Conservation (phyloP, 805 yeast genomes). For the Saccharomycopsis amapae region DNA sequence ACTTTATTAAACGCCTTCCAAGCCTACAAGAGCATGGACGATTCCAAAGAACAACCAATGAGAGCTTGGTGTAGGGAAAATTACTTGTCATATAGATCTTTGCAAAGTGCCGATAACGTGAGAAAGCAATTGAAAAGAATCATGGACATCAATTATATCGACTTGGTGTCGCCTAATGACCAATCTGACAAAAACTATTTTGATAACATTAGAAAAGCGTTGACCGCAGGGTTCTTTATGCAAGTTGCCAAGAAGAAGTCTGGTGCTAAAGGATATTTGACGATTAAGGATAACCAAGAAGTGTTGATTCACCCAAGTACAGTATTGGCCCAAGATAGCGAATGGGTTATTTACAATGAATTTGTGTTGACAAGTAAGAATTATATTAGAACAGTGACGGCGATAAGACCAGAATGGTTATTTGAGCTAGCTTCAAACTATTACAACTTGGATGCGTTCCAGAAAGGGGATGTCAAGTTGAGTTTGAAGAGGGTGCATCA, state of each 20-base stretch:
- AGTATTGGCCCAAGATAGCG: constrained; percentile 78
- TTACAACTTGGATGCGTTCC: constrained; percentile 56
- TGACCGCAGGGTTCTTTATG: constrained; percentile 94
- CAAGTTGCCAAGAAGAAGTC: constrained; percentile 91
- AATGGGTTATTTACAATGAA: constrained; percentile 93
- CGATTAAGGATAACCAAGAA: constrained; percentile 94
- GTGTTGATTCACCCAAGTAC: constrained; percentile 92
- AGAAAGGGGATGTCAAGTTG: constrained; percentile 64
- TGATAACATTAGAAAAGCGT: constrained; percentile 75
- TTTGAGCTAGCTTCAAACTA: constrained; percentile 70
- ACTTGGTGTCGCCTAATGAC: constrained; percentile 58
- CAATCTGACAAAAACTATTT: constrained; percentile 59
- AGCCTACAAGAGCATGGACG: constrained; percentile 73
- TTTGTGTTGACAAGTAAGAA: constrained; percentile 90
- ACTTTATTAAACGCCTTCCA: constrained; percentile 77
- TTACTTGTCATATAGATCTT: constrained; percentile 75
- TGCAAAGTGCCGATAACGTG: constrained; percentile 80
- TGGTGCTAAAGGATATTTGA: constrained; percentile 75
- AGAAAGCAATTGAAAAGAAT: constrained; percentile 74
- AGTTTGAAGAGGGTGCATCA: constrained; percentile 56
- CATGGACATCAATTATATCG: constrained; percentile 76
- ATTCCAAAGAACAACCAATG: constrained; percentile 47
- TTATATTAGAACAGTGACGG: constrained; percentile 89
- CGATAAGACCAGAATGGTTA: constrained; percentile 88
- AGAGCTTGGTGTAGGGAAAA: constrained; percentile 90